Conservation (phyloP, 495 filamentous ascomycete genomes). For the Penicillium mononematosum region DNA sequence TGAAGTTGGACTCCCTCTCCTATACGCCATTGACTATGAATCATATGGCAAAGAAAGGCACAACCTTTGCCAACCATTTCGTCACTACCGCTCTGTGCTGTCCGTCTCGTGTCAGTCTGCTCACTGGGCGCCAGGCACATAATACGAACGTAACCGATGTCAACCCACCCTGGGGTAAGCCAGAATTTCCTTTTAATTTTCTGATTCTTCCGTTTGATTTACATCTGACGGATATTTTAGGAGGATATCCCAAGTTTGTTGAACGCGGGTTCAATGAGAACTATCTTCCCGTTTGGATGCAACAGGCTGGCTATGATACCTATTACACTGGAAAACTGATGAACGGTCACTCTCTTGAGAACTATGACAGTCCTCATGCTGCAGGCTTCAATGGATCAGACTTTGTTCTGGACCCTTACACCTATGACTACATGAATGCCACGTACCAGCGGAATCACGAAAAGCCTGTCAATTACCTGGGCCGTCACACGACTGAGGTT, state of each 20-base stretch:
- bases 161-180: slow-evolving; percentile 55
- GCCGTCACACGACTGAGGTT: slow-evolving; percentile 60
- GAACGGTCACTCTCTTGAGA: slow-evolving; percentile 59
- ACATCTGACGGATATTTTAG: too few species aligned
- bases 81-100: slow-evolving; percentile 64
- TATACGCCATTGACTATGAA: too few species aligned
- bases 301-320: slow-evolving; percentile 65
- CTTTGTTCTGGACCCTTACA: slow-evolving; percentile 69
- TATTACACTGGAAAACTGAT: slow-evolving; percentile 74
- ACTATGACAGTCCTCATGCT: slow-evolving; percentile 57
- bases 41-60: too few species aligned
- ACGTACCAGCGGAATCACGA: slow-evolving; percentile 64
- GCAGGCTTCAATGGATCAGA: slow-evolving; percentile 59
- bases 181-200: too few species aligned
- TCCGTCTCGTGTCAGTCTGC: slow-evolving; percentile 59
- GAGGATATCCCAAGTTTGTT: slow-evolving; percentile 68
- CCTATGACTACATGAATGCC: slow-evolving; percentile 68
- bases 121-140: slow-evolving; percentile 66
- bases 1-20: too few species aligned
- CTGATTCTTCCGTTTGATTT: too few species aligned
- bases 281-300: slow-evolving; percentile 68
- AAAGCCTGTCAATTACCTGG: slow-evolving; percentile 53
- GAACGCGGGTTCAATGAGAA: slow-evolving; percentile 62
- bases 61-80: slow-evolving; percentile 46
- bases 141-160: slow-evolving; percentile 77